Base-by-base conservation (phyloP, 495 filamentous ascomycete genomes). In the Aspergillus nanangensis region DNA sequence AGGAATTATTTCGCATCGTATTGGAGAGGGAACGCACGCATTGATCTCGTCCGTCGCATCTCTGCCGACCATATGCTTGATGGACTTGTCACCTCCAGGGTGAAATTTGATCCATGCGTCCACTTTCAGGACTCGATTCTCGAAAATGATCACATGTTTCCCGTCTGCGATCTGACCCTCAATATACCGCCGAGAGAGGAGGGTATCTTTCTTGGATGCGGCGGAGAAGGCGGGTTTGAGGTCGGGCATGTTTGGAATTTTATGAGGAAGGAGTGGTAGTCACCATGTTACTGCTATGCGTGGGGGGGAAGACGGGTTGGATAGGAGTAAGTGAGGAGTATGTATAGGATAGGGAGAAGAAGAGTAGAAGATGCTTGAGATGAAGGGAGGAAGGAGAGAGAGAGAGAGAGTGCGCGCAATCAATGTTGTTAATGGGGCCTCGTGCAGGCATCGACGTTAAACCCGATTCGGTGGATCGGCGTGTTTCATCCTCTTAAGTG, bases 31-130 rank as follows among this genome's bases (percentile, higher is more conserved):
- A 25, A 82, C 88, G 45, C 77, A 96, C 88, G 80, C 84, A 65
- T 86, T 90, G 56, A 96, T 84, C 67, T 97, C 93, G 65, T 96
- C 90, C 14, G 93, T 96, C 29, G 89, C 94, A 82, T 98, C 93
- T 67, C 88, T 79, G 41, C 93, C 93, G 40, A 98, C 83, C 90
- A 97, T 92, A 62, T 98, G 93, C 65, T 79, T 72, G 50, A 98
- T 95, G 18, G 94, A 78, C 66, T 89, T 95, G 55, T 91, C 86
- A 37, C 93, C 93, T 44, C 93, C 93, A 13, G 93, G 93, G 57
- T 98, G 93, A 58, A 82, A 97, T 40, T 78, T 77, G 24, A 92
- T 71, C 86, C 87, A 98, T 22, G 86, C 75, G 64, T 98, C 92
- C 2, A 87, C 81, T 68, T 88, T 93, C 45, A 97, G 66, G 5